Evolutionary conservation across 2,329 filamentous ascomycete species (phyloP), one percentile per base, ranked within the genome.

Genomic region (Rhynchosporium agropyri): DNA sequence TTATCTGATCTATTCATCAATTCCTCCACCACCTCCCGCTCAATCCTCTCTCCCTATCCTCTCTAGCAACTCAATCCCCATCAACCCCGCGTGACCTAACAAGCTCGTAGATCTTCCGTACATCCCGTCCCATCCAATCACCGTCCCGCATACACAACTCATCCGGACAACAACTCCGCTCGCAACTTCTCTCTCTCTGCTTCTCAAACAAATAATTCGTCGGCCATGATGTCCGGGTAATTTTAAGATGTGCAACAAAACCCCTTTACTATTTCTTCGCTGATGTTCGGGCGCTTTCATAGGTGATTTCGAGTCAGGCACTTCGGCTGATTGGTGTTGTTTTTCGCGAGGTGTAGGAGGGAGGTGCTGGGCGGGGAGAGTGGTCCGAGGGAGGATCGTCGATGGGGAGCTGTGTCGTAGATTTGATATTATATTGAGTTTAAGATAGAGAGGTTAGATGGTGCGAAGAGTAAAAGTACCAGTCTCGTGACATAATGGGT

Each of bases 191-290:
- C 2, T 10, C 26, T 13, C 46, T 13, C 5, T 46, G 6, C 15
- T 55, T 29, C 33, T 40, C 13, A 40, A 36, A 45, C 29, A 29
- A 38, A 1, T 33, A 26, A 57, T 58, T 60, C 57, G 57, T 60
- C 48, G 48, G 45, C 38, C 46, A 40, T 42, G 2, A 50, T 31
- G 57, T 60, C 57, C 57, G 57, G 51, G 20, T 4, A 10, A 31
- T 10, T 29, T 3, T 51, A 20, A 49, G 57, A 60, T 36, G 36
- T 60, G 57, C 57, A 60, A 60, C 57, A 60, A 43, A 59, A 42
- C 0, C 1, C 20, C 20, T 20, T 20, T 1, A 20, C 20, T 20
- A 20, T 20, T 1, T 20, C 20, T 20, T 20, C 20, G 9, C 6
- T 36, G 33, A 5, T 36, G 9, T 36, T 36, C 5, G 33, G 33